Base-by-base conservation (phyloP, 2,329 filamentous ascomycete genomes). In the Diaporthe sp. region DNA sequence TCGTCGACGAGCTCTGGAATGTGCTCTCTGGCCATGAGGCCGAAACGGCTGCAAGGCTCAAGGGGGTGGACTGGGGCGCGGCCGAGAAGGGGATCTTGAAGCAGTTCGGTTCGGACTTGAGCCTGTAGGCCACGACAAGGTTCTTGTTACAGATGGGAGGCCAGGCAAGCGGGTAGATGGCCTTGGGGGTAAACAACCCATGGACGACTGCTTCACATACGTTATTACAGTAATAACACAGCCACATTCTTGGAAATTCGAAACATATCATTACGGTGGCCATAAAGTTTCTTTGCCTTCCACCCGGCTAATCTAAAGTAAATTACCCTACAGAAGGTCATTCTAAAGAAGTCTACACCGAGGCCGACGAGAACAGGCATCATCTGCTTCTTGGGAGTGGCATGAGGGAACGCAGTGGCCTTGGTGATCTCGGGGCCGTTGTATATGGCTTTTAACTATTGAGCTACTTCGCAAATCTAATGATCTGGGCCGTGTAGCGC, bases 1-100 rank as follows among this genome's bases (percentile, higher is more conserved):
- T 90, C 22, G 87, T 91, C 6, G 91, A 93, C 77, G 89, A 91
- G 81, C 80, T 93, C 44, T 93, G 88, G 89, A 84, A 81, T 25
- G 77, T 88, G 72, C 77, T 84, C 75, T 79, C 68, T 27, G 80
- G 81, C 39, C 76, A 77, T 9, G 81, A 76, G 12, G 81, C 78
- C 25, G 77, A 78, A 19, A 80, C 76, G 19, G 81, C 79, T 32
- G 78, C 81, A 72, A 80, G 77, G 70, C 79, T 92, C 76, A 86
- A 87, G 79, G 84, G 90, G 7, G 83, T 89, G 17, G 90, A 92
- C 78, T 93, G 90, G 90, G 86, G 86, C 25, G 85, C 82, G 73
- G 89, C 88, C n/a, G 85, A 85, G 35, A 90, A 88, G 80, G 78
- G 77, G 8, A 80, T 83, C 71, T 81, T 90, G 42, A 85, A 84